Percentiles rank a stretch among this genome's conserved stretches.
phyloP scores from a whole-genome alignment of 73 alveolate genomes.

The Paramecium tetraurelia region DNA sequence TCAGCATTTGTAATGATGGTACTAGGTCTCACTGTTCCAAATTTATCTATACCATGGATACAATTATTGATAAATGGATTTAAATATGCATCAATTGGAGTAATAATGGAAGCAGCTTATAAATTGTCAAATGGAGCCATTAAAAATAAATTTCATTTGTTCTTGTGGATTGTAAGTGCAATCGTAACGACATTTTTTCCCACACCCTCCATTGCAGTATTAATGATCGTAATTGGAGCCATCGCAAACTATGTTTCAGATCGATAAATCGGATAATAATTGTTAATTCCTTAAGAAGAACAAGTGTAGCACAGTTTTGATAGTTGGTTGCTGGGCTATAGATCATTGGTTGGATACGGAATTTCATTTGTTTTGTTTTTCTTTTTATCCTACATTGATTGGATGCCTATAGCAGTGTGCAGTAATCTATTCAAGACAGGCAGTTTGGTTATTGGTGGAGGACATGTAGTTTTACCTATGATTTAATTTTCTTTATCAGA shows the following conservation, averaged over 20 bases:
- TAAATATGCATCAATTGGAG: conserved; percentile 13
- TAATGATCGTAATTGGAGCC: conserved; percentile 30
- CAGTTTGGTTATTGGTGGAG: conserved; percentile 43
- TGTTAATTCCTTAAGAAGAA: not conserved
- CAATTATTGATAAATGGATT: not conserved
- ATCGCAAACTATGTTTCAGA: not conserved
- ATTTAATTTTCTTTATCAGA: not conserved
- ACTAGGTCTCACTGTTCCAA: not conserved
- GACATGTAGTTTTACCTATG: conserved; percentile 44
- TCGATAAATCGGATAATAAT: not conserved
- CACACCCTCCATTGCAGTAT: not conserved
- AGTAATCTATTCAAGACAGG: not conserved
- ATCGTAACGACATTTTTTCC: not conserved
- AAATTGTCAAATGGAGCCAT: conserved; percentile 21
- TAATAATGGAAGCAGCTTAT: conserved; percentile 17
- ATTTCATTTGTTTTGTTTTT: not conserved
- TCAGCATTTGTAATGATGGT: conserved; percentile 3
- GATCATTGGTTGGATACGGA: not conserved
- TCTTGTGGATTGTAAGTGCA: not conserved
- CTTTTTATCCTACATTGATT: not conserved
- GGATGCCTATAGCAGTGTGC: not conserved
- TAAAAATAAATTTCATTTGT: conserved; percentile 3
- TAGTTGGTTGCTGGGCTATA: not conserved
- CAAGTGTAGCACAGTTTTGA: not conserved
- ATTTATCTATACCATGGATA: not conserved